Base-by-base conservation (phyloP, 371 early-diverging fungal species). In the Rhizopus microsporus region DNA sequence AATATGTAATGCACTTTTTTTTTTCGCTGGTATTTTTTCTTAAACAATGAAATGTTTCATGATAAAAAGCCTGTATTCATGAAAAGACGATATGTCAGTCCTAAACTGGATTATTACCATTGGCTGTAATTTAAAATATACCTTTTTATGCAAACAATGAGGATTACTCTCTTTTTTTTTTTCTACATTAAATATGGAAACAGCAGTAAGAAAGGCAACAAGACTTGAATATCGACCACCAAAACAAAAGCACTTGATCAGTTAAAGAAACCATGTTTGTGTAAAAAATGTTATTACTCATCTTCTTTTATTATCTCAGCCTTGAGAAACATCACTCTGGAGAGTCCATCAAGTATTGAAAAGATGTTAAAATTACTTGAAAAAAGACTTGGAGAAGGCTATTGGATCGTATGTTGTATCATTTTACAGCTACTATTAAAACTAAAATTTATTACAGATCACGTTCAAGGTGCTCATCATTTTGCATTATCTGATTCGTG, bases 401-500 rank as follows among this genome's bases (percentile, higher is more conserved):
- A 87, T 61, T 93, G 93, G 93, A 84, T 90, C 67, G 92, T 92
- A 83, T 57, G 65, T 40, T 31, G 13, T 16, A 43, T 32, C 15
- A 17, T 7, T 17, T n/a, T 1, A n/a, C 13, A 16, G 15, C 12
- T 16, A 35, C 5, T 5, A 35, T 33, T 16, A 9, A 30, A 17
- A 34, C 10, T 23, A 6, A 15, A 10, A 12, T 39, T 50, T 45
- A 45, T 13, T 33, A 12, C 71, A 93, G 94, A 84, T 90, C 15
- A 89, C 88, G 6, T 93, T 93, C 82, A 96, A 96, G 69, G 83
- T 93, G 0, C 75, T 95, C 31, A 78, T 91, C 45, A 77, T 94
- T 32, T 68, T 92, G 7, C 96, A 96, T 64, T 82, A 90, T 44
- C 71, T 96, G 62, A 84, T 94, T 74, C 81, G 92, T 23, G 91